Conservation (phyloP, 495 filamentous ascomycete species). For the Astrocystis sublimbata region DNA sequence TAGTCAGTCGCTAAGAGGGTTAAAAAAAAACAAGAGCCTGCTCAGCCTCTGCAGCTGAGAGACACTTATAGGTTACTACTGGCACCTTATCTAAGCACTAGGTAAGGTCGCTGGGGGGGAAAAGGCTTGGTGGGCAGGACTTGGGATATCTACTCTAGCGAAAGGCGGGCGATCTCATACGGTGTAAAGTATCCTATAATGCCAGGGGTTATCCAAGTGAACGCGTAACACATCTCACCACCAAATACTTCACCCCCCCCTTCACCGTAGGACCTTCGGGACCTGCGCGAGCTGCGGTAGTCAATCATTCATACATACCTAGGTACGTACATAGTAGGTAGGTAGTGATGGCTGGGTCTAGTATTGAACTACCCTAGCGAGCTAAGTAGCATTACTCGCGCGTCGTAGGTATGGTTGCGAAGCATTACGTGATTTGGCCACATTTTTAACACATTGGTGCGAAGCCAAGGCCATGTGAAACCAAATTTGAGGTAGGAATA, state of each 20-base stretch:
- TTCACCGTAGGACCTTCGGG: no score
- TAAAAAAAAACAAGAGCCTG: no score
- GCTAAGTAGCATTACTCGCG: conserved; percentile 11
- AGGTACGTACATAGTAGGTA: no score
- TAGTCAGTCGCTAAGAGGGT: not conserved
- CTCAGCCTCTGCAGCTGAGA: not conserved
- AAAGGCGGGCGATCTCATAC: conserved; percentile 13
- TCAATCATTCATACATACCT: no score
- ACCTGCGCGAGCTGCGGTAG: no score
- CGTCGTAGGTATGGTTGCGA: not conserved
- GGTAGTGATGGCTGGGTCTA: no score
- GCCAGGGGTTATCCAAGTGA: not conserved
- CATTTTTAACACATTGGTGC: not conserved
- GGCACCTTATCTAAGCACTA: conserved; percentile 12
- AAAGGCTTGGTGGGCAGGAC: no score
- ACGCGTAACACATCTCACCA: conserved; percentile 13
- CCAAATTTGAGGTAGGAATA: not conserved
- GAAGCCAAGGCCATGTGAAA: not conserved
- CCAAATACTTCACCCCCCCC: no score
- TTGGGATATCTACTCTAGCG: no score
- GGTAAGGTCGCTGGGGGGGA: no score
- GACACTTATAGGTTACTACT: no score
- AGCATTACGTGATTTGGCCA: conserved; percentile 8
- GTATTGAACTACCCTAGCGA: not conserved
- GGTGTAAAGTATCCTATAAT: not conserved